Percentiles rank a stretch among this genome's conserved stretches.
Evolutionary conservation across 1,284 basidiomycete genomes (phyloP).

Genomic region (Dichomitus squalens): DNA sequence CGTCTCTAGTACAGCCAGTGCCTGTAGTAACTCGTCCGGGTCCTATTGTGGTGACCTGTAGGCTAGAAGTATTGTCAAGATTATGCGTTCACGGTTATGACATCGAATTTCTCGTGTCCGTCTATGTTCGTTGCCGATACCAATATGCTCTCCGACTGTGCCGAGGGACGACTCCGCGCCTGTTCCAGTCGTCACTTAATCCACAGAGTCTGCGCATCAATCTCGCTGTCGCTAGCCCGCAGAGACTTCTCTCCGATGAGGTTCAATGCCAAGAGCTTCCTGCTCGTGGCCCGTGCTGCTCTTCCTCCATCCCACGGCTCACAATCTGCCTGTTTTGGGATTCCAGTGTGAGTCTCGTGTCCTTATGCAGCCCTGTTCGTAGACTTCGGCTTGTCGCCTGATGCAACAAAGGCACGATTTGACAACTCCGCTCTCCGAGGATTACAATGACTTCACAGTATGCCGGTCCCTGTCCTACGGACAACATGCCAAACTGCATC

Average conservation of each 20-base stretch:
- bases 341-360: slow-evolving; percentile 9
- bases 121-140: no score
- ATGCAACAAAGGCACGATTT: background rate
- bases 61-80: no score
- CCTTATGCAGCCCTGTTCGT: slow-evolving; percentile 3
- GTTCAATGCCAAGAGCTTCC: background rate
- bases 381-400: slow-evolving; percentile 18
- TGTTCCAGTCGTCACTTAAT: background rate
- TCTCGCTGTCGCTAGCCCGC: slow-evolving; percentile 4
- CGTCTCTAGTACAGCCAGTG: slow-evolving; percentile 43
- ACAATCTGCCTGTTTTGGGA: background rate
- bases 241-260: background rate
- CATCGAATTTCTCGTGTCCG: no score
- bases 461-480: background rate
- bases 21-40: slow-evolving; percentile 13
- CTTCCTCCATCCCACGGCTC: background rate
- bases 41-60: background rate
- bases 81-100: background rate
- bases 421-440: background rate
- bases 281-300: background rate
- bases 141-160: background rate
- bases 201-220: slow-evolving; percentile 7
- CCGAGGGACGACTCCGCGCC: background rate
- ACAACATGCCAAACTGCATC: background rate
- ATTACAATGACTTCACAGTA: background rate